A percentile compares a stretch with the other conserved stretches of the same genome.
These are phyloP conservation scores for Ambrosia trifida DNA, from an alignment of 129 eudicot species.

Conservation along the genomic window DNA sequence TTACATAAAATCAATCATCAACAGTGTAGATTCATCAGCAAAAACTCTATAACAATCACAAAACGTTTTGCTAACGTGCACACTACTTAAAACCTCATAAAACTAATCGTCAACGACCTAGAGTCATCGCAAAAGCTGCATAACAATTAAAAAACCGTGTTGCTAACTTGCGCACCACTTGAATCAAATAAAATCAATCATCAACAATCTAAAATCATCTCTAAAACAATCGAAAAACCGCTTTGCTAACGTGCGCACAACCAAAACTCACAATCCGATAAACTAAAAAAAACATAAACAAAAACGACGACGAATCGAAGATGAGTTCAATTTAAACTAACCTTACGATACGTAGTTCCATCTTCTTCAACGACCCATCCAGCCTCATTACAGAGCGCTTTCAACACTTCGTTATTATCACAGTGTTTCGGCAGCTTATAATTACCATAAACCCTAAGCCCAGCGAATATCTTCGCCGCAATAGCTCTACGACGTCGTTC, in stretches of 20 bases:
- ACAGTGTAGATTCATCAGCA: background rate
- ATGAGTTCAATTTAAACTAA: background rate
- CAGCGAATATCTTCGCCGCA: constrained; percentile 94
- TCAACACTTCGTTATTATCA: constrained; percentile 87
- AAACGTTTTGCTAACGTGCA: constrained; percentile 19
- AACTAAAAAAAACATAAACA: background rate
- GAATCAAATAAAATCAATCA: background rate
- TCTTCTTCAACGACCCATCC: constrained; percentile 96
- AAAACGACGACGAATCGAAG: no score
- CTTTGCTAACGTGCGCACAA: constrained; percentile 24
- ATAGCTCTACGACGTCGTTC: constrained; percentile 91
- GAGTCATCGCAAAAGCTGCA: constrained; percentile 1
- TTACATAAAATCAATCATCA: no score
- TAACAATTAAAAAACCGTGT: background rate
- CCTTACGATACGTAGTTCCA: constrained; percentile 93
- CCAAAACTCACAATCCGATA: background rate
- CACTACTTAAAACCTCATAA: background rate
- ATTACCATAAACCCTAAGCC: constrained; percentile 76
- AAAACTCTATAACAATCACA: constrained; percentile 10
- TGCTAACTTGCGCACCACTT: constrained; percentile 22
- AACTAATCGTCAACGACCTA: background rate
- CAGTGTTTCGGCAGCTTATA: constrained; percentile 92
- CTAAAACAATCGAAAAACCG: background rate
- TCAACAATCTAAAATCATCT: background rate
- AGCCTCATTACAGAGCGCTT: constrained; percentile 82